Evolutionary conservation across 306 rosid genomes (phyloP), one percentile per base, ranked within the genome.

Genomic region (Elaeagnus macrophylla): DNA sequence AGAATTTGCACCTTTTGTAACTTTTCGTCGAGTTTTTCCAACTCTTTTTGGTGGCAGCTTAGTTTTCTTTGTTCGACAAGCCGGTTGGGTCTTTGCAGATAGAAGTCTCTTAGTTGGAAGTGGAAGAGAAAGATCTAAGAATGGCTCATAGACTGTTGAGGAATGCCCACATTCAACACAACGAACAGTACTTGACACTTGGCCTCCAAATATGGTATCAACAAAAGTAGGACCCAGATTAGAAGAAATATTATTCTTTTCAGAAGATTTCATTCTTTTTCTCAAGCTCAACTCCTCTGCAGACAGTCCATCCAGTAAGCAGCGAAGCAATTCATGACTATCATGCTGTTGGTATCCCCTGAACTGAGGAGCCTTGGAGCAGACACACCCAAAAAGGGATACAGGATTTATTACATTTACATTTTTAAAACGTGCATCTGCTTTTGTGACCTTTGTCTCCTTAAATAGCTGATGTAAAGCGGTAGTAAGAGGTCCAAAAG

Each of bases 291-390:
- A 69, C 63, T 87, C 96, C 75, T 93, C 96, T 37, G 82, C 62
- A 66, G 82, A 64, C 73, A 87, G 66, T 57, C 85, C 96, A 79
- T 93, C 99, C 59, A 87, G 78, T 54, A 93, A 83, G 71, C 79
- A 85, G 59, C 78, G 79, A 49, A 93, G 95, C 71, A 84, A 73
- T 78, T 93, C 99, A 11, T 93, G 99, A 68, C 99, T 84, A 65
- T 93, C 99, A 58, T 93, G 99, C 75, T 93, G 99, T 56, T 87
- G 95, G 66, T 78, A 84, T 53, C 95, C 99, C 67, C 77, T 81
- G 68, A 87, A 93, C 50, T 87, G 99, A 48, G 99, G 95, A 67
- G 85, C 88, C 77, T 82, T 87, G 37, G 94, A 69, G 72, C 94
- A 76, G 53, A 93, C 53, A 65, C 75, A 69, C 35, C 96, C 96